Evolutionary conservation across 352 stramenopile genomes (phyloP).

Genomic region (Pythium rhizo-oryzae): DNA sequence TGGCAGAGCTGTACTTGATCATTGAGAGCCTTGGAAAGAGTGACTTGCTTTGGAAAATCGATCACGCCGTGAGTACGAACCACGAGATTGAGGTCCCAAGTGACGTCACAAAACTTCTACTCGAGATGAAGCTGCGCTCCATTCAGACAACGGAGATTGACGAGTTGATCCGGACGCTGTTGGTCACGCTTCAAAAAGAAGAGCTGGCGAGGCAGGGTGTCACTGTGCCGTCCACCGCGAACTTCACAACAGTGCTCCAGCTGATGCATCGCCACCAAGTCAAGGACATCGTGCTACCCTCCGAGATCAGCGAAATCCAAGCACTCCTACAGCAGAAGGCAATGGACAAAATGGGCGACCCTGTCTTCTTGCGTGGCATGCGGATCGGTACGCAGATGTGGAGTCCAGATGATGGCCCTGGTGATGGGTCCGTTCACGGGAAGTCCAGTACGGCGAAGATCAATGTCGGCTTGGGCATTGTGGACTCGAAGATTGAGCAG

Average conservation of each 20-base stretch:
- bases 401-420: constrained; percentile 19
- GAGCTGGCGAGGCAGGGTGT: constrained; percentile 43
- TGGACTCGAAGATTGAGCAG: constrained; percentile 68
- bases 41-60: constrained; percentile 78
- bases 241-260: constrained; percentile 45
- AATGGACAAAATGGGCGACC: constrained; percentile 67
- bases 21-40: constrained; percentile 71
- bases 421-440: neutral
- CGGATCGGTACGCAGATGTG: constrained; percentile 58
- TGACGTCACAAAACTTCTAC: constrained; percentile 43
- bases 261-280: constrained; percentile 65
- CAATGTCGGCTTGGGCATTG: constrained; percentile 56
- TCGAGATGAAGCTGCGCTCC: constrained; percentile 58
- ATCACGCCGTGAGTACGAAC: constrained; percentile 64
- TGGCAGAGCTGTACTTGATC: constrained; percentile 62
- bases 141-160: constrained; percentile 60
- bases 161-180: constrained; percentile 57
- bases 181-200: constrained; percentile 66
- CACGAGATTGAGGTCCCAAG: constrained; percentile 55
- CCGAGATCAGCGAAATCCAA: constrained; percentile 47
- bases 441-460: constrained; percentile 24
- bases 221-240: constrained; percentile 48
- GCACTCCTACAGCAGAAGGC: constrained; percentile 43
- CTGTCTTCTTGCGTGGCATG: constrained; percentile 59
- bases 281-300: constrained; percentile 51